Base-by-base conservation (phyloP, 2,329 filamentous ascomycete genomes). In the Amesomyces nigricolor region DNA sequence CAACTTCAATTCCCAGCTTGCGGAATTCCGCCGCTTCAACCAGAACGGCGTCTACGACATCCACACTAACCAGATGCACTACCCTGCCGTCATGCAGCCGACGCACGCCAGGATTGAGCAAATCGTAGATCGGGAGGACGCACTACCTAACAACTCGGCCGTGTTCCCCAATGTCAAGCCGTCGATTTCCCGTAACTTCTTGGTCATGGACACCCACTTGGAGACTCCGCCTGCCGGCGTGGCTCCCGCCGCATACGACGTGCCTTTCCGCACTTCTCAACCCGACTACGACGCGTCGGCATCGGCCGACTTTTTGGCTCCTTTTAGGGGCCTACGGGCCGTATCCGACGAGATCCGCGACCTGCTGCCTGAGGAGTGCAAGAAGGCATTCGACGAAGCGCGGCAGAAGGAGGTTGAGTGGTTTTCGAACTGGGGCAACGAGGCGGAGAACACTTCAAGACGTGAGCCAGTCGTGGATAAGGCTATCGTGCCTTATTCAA, bases 11-110 rank as follows among this genome's bases (percentile, higher is more conserved):
- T 80, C 87, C 17, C 75, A 78, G 16, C 80, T 97, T 57, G 80
- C 84, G 35, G 78, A 80, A 14, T 77, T 85, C 52, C 87, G 94
- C 53, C 81, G 80, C 58, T 74, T 79, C 43, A 94, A 88, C 62
- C 76, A 86, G 8, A 73, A 81, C 22, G 94, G 94, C 47, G 81
- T 92, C 52, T 97, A 97, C 71, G 91, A 99, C 65, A 85, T 92
- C 26, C 91, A 97, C 73, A 97, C 94, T 52, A 99, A 99, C 70
- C 73, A 81, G 57, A 87, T 96, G 80, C 89, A 94, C 67, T 95
- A 88, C 67, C 92, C 94, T 0, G 82, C 83, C 59, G 87, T 80
- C 66, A 95, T 91, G 81, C 94, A 99, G 70, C 90, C 94, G 2
- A 94, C 90, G 2, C 88, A 90, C 63, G 90, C 85, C 9, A 85